Base-by-base conservation (phyloP, 129 eudicot genomes). In the Escallonia herrerae region DNA sequence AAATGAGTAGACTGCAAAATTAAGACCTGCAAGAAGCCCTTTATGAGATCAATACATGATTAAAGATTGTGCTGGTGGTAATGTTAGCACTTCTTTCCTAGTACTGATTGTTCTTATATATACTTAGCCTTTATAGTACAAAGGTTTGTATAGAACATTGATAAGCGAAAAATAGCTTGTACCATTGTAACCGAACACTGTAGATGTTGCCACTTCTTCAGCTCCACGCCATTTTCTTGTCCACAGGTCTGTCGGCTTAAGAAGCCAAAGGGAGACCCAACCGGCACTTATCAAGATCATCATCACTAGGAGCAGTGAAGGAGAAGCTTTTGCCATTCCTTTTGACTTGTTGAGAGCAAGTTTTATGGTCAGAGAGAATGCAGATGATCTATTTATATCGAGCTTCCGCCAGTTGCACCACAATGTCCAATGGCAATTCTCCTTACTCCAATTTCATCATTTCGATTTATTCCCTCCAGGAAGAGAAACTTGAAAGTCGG, bases 231-330 rank as follows among this genome's bases (percentile, higher is more conserved):
- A 91, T 77, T 71, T 91, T 78, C 76, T 76, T 43, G 96, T 87
- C 96, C 96, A 91, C 15, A 80, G 15, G 40, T 82, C 74, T n/a
- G 97, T 91, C 12, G 96, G 96, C 75, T 87, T 91, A 41, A 91
- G 89, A 68, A 87, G 73, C 97, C 97, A 91, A 60, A 91, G 62
- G 3, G 74, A 74, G 58, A 77, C 62, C 97, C 97, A 91, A 52
- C 79, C 80, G 64, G 74, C 2, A 33, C 72, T 72, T 53, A 79
- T 69, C 56, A 83, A 71, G 62, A 81, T 62, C 83, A 91, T 71
- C 42, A 55, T 70, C 4, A 81, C 10, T 62, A 77, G 85, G 47
- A 91, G 86, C 67, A 80, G 15, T 40, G 66, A 22, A 72, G 78
- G 68, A 13, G 66, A 61, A 59, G 64, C 3, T 73, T 65, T 79